Evolutionary conservation across 352 stramenopile genomes (phyloP), one percentile per base, ranked within the genome.

Genomic region (Phytopythium aichiense): DNA sequence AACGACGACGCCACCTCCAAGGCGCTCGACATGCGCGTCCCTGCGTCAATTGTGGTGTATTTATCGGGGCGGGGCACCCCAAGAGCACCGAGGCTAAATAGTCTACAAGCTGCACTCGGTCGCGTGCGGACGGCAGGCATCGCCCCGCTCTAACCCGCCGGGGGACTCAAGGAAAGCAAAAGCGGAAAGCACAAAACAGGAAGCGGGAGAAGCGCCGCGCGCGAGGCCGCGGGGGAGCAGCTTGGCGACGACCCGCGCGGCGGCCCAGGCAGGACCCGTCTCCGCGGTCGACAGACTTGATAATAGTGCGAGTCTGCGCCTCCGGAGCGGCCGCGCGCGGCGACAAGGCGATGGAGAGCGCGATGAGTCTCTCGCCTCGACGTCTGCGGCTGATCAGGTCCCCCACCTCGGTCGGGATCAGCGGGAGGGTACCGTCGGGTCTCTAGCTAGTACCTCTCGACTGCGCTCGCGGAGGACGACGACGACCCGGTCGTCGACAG

Each of bases 401-500:
- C 42, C 15, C 18, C 42, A 13, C 42, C 20, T n/a, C 42, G 42
- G n/a, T 48, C 12, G 18, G 9, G 7, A 4, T 13, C 42, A 20
- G 42, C 42, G 15, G n/a, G 16, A 45, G 25, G 13, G 42, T 48
- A 25, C 42, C 42, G 22, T 4, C 4, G 40, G 42, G 20, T 25
- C 42, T 48, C 42, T 48, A 48, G 18, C 45, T 81, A 77, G 50
- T 77, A 79, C 49, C 38, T 57, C 59, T 58, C 67, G 37, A 60
- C 58, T 30, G 64, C 73, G 48, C 48, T 54, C 16, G 48, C 25
- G 23, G 33, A 38, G 33, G 65, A 79, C 16, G 60, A 67, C n/a
- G 64, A 76, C 30, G 72, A 79, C n/a, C 67, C 65, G 33, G 72
- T 75, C 8, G 65, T 56, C 23, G 69, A 78, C 35, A 42, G 50